Conservation (phyloP, 2,329 filamentous ascomycete species). For the Exophiala phaeomuriformis region DNA sequence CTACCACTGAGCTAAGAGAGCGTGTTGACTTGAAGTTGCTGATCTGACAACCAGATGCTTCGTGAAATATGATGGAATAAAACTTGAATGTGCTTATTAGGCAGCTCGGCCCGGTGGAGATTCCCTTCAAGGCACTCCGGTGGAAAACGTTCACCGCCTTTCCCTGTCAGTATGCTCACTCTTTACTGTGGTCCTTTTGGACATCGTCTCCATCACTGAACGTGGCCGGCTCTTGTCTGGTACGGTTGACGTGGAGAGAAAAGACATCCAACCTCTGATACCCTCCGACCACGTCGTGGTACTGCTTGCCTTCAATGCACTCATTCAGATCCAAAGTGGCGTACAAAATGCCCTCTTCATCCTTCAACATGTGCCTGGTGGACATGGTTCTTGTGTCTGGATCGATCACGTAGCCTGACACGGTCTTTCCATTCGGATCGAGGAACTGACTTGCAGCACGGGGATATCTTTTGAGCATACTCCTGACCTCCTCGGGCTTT, state of each 20-base stretch:
- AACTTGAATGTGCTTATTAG: too few relatives aligned
- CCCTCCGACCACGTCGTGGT: slow-evolving; percentile 50
- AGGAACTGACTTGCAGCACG: slow-evolving; percentile 46
- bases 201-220: neutral
- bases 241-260: slow-evolving; percentile 43
- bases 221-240: slow-evolving; percentile 32
- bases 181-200: too few relatives aligned
- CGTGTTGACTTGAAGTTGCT: too few relatives aligned
- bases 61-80: too few relatives aligned
- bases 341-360: slow-evolving; percentile 46
- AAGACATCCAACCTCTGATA: slow-evolving; percentile 52
- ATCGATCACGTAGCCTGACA: slow-evolving; percentile 36
- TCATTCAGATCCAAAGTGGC: slow-evolving; percentile 45
- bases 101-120: too few relatives aligned
- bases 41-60: too few relatives aligned
- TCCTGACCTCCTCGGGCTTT: slow-evolving; percentile 24
- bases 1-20: too few relatives aligned
- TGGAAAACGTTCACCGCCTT: neutral
- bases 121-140: too few relatives aligned
- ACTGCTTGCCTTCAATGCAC: slow-evolving; percentile 52
- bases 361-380: slow-evolving; percentile 31
- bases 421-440: slow-evolving; percentile 43
- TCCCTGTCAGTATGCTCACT: neutral
- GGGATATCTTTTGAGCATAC: slow-evolving; percentile 34
- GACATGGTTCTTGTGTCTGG: slow-evolving; percentile 1